Base-by-base conservation (phyloP, 2,329 filamentous ascomycete genomes). In the Waltergamsia citrina region DNA sequence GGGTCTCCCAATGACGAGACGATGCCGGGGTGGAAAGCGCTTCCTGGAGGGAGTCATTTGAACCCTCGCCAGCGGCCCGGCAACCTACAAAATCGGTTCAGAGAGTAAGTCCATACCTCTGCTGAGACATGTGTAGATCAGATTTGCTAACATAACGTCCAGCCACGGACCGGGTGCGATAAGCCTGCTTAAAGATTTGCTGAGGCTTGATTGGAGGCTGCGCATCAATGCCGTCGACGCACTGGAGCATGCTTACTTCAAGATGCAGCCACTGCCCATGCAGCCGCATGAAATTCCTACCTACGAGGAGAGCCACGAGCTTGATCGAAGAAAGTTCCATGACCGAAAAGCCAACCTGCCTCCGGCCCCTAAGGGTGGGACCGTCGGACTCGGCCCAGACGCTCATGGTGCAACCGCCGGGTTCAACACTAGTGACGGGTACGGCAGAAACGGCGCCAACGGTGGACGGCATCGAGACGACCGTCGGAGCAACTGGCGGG, bases 211-310 rank as follows among this genome's bases (percentile, higher is more conserved):
- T 53, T 96, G 88, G 85, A 76, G 77, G 33, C 81, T 74, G 44
- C 77, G 92, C 33, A 81, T 94, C 53, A 98, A 96, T 52, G 92
- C 92, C 0, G 83, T 93, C 18, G 92, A 98, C 59, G 92, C 92
- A 2, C 65, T 98, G 16, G 74, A 93, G 42, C 92, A 98, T 49
- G 78, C 85, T 1, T 98, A 95, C 57, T 96, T 98, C 63, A 80
- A 76, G 41, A 82, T 75, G 37, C 59, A 72, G 2, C 92, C 92
- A 4, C 65, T 82, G 5, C 92, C 92, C 7, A 78, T 88, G 25
- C 74, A 74, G 36, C 86, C 92, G 2, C 80, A 82, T 42, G 87
- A 96, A 33, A 72, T 98, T n/a, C 92, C 92, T 3, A 73, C 66
- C 12, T 96, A 94, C 50, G 85, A 94, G 52, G 90, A 95, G 49